Conservation (phyloP, 1,139 yeast species). For the Dujonia santamariae region DNA sequence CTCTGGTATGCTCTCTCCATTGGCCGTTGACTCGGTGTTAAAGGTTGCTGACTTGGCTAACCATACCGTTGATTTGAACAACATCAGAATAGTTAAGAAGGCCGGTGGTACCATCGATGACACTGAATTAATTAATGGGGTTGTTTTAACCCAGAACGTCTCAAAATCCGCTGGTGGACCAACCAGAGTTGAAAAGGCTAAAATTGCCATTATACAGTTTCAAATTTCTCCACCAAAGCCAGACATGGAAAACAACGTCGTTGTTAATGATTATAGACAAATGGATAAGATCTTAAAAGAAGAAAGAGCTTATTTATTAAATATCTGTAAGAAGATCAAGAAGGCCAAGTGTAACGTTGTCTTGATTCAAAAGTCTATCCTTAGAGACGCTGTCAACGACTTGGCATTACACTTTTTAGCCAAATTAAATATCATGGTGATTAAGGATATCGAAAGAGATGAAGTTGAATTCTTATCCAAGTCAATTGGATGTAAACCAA, state of each 20-base stretch:
- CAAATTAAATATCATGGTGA: slow-evolving; percentile 88
- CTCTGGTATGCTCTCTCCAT: slow-evolving; percentile 80
- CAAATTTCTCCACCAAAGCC: slow-evolving; percentile 99
- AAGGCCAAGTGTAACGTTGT: slow-evolving; percentile 95
- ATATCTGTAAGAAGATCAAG: slow-evolving; percentile 93
- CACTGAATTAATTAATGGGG: slow-evolving; percentile 89
- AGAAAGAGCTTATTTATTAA: slow-evolving; percentile 91
- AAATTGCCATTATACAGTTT: slow-evolving; percentile 88
- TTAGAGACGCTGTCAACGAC: slow-evolving; percentile 97
- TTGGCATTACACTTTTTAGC: slow-evolving; percentile 92
- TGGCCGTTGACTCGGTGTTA: slow-evolving; percentile 91
- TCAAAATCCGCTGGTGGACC: slow-evolving; percentile 97
- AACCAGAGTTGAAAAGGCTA: slow-evolving; percentile 88
- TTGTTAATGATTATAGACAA: slow-evolving; percentile 96
- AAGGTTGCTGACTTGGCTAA: slow-evolving; percentile 63
- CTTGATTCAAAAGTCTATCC: slow-evolving; percentile 88
- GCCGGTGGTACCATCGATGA: slow-evolving; percentile 98
- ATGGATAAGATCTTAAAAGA: slow-evolving; percentile 98
- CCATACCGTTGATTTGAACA: slow-evolving; percentile 67
- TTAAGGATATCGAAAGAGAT: slow-evolving; percentile 94
- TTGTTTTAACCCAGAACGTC: slow-evolving; percentile 87
- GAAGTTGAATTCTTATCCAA: slow-evolving; percentile 92
- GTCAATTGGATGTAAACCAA: slow-evolving; percentile 91
- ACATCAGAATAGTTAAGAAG: slow-evolving; percentile 85
- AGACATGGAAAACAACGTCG: slow-evolving; percentile 96